phyloP scores from a whole-genome alignment of 2,329 filamentous ascomycete species.

The Monosporascus sp. region DNA sequence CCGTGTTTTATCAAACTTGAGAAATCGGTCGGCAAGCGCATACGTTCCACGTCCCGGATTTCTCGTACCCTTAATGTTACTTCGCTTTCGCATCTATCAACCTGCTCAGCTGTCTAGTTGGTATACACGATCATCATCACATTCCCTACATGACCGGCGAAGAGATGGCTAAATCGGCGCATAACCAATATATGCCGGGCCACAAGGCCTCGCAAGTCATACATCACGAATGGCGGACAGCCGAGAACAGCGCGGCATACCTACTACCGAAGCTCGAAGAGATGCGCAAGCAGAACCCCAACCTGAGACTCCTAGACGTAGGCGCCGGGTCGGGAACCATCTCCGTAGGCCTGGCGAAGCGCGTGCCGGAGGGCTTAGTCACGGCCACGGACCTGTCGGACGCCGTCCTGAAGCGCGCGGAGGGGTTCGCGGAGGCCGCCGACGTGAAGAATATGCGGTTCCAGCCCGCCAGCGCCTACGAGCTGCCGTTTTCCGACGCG shows the following conservation, averaged over 20 bases:
- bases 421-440: slow-evolving; percentile 4
- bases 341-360: slow-evolving; percentile 31
- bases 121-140: too few relatives aligned
- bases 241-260: slow-evolving; percentile 14
- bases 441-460: slow-evolving; percentile 17
- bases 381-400: slow-evolving; percentile 24
- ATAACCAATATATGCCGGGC: slow-evolving; percentile 2
- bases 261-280: slow-evolving; percentile 28
- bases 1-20: too few relatives aligned
- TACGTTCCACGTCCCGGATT: too few relatives aligned
- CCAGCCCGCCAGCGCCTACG: slow-evolving; percentile 14
- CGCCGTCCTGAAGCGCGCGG: slow-evolving; percentile 9
- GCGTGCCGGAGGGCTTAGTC: slow-evolving; percentile 32
- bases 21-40: too few relatives aligned
- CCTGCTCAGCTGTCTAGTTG: too few relatives aligned
- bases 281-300: slow-evolving; percentile 14
- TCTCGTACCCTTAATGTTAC: too few relatives aligned
- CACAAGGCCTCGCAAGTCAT: slow-evolving; percentile 15
- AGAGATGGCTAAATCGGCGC: not conserved
- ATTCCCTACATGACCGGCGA: too few relatives aligned
- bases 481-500: slow-evolving; percentile 34
- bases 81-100: too few relatives aligned
- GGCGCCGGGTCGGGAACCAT: slow-evolving; percentile 39
- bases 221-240: slow-evolving; percentile 16
- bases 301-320: slow-evolving; percentile 33